Conservation (phyloP, 192 early-diverging fungal species). For the Thoreauomyces humboldtii region DNA sequence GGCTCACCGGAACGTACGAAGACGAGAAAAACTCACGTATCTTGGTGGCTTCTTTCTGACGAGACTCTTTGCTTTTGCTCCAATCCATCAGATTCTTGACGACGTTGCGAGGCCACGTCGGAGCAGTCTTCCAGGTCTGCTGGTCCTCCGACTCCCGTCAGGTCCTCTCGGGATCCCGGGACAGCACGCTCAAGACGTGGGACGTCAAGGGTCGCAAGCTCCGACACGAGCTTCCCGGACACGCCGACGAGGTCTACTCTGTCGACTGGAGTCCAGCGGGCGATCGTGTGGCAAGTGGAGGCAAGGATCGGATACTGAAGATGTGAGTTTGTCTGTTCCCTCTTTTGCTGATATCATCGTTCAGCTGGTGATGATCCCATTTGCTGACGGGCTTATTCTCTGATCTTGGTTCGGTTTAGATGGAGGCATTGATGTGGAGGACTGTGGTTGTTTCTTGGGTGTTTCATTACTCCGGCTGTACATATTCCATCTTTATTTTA, state of each 20-base stretch:
- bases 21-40: background rate
- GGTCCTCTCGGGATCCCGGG: conserved; percentile 85
- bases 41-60: background rate
- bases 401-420: too few relatives aligned
- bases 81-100: conserved; percentile 63
- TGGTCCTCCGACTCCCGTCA: conserved; percentile 93
- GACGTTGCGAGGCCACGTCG: conserved; percentile 92
- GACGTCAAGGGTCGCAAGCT: conserved; percentile 87
- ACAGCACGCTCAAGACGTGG: conserved; percentile 93
- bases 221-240: conserved; percentile 92
- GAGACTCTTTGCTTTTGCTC: background rate
- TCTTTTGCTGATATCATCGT: background rate
- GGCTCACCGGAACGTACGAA: conserved; percentile 68
- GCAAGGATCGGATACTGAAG: conserved; percentile 88
- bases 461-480: too few relatives aligned
- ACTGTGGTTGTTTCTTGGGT: too few relatives aligned
- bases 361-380: background rate
- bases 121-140: conserved; percentile 93
- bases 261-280: conserved; percentile 94
- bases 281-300: conserved; percentile 87
- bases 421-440: too few relatives aligned
- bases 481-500: too few relatives aligned
- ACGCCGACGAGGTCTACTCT: conserved; percentile 91
- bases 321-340: conserved; percentile 52
- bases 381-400: too few relatives aligned